Conservation (phyloP, 2,329 filamentous ascomycete species). For the Penicillium sp. region DNA sequence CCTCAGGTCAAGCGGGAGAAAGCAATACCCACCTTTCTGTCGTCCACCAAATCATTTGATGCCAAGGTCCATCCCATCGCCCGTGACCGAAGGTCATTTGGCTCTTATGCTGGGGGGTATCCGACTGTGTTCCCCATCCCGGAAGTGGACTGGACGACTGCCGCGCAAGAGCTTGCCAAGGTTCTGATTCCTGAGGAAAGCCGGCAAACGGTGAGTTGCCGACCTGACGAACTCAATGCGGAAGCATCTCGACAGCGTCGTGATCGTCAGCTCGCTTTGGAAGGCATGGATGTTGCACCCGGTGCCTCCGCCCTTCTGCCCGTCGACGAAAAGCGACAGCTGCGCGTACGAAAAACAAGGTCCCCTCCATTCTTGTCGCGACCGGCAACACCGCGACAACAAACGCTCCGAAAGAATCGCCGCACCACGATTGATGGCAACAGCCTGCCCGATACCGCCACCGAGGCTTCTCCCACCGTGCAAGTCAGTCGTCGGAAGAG, state of each 20-base stretch:
- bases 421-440: constrained; percentile 56
- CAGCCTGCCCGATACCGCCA: constrained; percentile 37
- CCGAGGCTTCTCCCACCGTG: constrained; percentile 19
- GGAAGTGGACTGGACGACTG: constrained; percentile 77
- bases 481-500: constrained; percentile 25
- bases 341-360: constrained; percentile 63
- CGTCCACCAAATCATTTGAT: constrained; percentile 79
- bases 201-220: constrained; percentile 69
- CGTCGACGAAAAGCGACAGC: constrained; percentile 54
- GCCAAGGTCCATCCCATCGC: constrained; percentile 69
- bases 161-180: constrained; percentile 76
- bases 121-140: constrained; percentile 61
- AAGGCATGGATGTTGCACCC: constrained; percentile 30
- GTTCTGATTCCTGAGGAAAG: constrained; percentile 68
- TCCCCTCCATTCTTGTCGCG: constrained; percentile 40
- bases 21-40: constrained; percentile 66
- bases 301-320: constrained; percentile 6
- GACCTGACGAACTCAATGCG: constrained; percentile 68
- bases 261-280: constrained; percentile 57
- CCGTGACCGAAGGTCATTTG: constrained; percentile 45
- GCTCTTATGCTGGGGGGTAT: constrained; percentile 42
- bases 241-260: constrained; percentile 58
- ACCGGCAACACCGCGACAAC: constrained; percentile 50
- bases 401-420: constrained; percentile 45
- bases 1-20: constrained; percentile 49